Base-by-base conservation (phyloP, 148 eudicot genomes). In the Rhododendron ferrugineum region DNA sequence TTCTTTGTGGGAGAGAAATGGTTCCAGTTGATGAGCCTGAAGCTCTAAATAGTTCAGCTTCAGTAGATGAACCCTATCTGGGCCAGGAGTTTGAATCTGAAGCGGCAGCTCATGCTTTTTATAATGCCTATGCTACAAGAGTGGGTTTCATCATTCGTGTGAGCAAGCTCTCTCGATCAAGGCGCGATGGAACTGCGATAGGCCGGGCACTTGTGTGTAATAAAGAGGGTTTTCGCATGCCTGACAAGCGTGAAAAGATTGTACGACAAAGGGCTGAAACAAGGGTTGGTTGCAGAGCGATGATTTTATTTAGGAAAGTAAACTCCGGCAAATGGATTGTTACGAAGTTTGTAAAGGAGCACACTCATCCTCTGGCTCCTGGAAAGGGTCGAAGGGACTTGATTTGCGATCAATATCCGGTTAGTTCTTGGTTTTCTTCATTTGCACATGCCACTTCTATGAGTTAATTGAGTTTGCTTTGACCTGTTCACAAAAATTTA, bases 241-340 rank as follows among this genome's bases (percentile, higher is more conserved):
- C 97, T 54, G 96, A 94, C 84, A 96, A 93, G 80, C 95, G 99
- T 42, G 99, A 95, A 82, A 95, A 94, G 86, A 93, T 96, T 89
- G 93, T 95, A 52, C 86, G 99, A 88, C 98, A 93, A 85, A 91
- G 99, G 85, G 93, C 85, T 26, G 99, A 95, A 87, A 96, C 99
- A 50, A 91, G 98, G 90, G 99, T 96, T 82, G 99, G 99, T 79
- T 97, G 99, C 89, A 93, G 95, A 86, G 98, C 98, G 23, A 97
- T 94, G 98, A 91, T 97, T 89, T 91, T 94, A 86, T 94, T 94
- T 83, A 91, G 99, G 90, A 97, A 95, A 92, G 84, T 92, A 79
- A 93, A 83, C 83, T 89, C 96, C 0, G 98, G 98, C 22, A 97
- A 91, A 91, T 97, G 99, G 99, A 89, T 91, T 22, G 91, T 95